These are phyloP conservation scores for Aureobasidium sp. DNA, from an alignment of 2,329 filamentous ascomycete species.

Conservation along the genomic window DNA sequence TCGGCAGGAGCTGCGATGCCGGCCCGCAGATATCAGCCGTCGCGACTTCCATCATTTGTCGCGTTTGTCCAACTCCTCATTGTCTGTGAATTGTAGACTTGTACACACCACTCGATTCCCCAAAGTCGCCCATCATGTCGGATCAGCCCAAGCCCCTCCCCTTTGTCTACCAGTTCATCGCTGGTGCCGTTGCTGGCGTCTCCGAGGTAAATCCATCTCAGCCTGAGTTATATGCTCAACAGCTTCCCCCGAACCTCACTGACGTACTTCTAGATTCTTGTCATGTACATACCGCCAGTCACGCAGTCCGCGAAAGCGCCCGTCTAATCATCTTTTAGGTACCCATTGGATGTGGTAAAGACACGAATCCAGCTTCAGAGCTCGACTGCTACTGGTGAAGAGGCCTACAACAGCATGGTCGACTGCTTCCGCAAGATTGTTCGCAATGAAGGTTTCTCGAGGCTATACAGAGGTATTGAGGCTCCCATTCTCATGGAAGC, in stretches of 20 bases:
- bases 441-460: slow-evolving; percentile 82
- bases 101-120: background rate
- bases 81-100: background rate
- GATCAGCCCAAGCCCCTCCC: slow-evolving; percentile 65
- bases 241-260: background rate
- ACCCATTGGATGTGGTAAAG: slow-evolving; percentile 97
- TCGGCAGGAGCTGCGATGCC: background rate
- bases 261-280: slow-evolving; percentile 22
- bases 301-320: no score
- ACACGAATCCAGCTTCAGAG: slow-evolving; percentile 92
- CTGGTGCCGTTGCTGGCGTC: slow-evolving; percentile 94
- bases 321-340: slow-evolving; percentile 33
- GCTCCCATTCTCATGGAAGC: slow-evolving; percentile 98
- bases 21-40: slow-evolving; percentile 7
- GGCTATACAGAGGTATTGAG: slow-evolving; percentile 90
- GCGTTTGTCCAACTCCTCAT: background rate
- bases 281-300: slow-evolving; percentile 46
- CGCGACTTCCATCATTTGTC: slow-evolving; percentile 6
- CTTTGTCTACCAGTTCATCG: slow-evolving; percentile 91
- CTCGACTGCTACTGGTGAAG: slow-evolving; percentile 61
- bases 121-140: slow-evolving; percentile 33
- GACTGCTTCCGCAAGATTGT: slow-evolving; percentile 98
- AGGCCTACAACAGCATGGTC: slow-evolving; percentile 92
- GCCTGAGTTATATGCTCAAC: background rate
- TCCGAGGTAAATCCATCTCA: slow-evolving; percentile 66